Evolutionary conservation across 495 filamentous ascomycete genomes (phyloP), one percentile per base, ranked within the genome.

Genomic region (Penicillium bovifimosum): DNA sequence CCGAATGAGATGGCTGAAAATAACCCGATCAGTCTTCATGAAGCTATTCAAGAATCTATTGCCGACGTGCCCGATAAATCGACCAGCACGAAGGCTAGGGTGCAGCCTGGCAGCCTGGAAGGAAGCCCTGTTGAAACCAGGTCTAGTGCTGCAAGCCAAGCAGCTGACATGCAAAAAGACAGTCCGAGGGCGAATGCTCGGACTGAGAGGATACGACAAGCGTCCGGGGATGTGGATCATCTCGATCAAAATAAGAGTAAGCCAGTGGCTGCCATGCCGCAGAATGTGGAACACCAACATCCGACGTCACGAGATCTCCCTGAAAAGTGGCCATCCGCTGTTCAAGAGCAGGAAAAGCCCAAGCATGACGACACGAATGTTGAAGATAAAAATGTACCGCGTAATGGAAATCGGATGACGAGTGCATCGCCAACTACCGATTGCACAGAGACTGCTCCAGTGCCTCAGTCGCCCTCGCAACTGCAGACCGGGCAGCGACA

Each of bases 281-380:
- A 10, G 27, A 48, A 9, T 26, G n/a, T 51, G 4, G 43, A 47
- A 9, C 39, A 28, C 7, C 50, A 53, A 27, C 52, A 55, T 29
- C 40, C 47, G 9, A 54, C 63, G 4, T 55, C 68, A 2, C 59
- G 59, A 28, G 46, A 51, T n/a, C 41, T 44, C 31, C 59, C 63
- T 34, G 71, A 62, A 13, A 83, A 83, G 58, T 79, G 83, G 54
- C 80, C 84, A 2, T 84, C 83, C 1, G 72, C 80, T 10, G 80
- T 86, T 4, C 71, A 68, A n/a, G 84, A 86, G 62, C 81, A 85
- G 55, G 66, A 72, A 10, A 78, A 83, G 55, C 76, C 67, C 9
- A 79, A 82, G 50, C 64, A 70, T 9, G 17, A 26, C 2, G 39
- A 18, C 8, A 26, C n/a, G 3, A 17, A 35, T 31, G 13, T 36